Base-by-base conservation (phyloP, 148 eudicot genomes). In the Rhododendron griersonianum region DNA sequence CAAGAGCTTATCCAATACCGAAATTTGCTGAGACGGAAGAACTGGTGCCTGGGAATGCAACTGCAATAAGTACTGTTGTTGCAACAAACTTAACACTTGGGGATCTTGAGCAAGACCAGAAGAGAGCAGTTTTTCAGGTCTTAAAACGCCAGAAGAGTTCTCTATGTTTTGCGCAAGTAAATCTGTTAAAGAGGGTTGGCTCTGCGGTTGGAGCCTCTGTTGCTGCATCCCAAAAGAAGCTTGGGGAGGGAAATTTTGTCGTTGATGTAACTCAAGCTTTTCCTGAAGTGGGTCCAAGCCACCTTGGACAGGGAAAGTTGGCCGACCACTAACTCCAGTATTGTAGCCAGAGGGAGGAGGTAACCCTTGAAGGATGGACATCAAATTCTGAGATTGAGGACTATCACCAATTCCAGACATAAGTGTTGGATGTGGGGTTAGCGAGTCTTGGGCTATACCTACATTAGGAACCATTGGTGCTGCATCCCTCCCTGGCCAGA, bases 41-140 rank as follows among this genome's bases (percentile, higher is more conserved):
- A 86, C 84, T 35, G 94, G 89, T 50, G 91, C 87, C 86, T 94
- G 98, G 71, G 98, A 85, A 73, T 95, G 98, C 85, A 92, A 79
- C 83, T 94, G 98, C 88, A 94, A 65, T 87, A 98, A 84, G 84
- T 94, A 91, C 78, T 94, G 98, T 86, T 98, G 99, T 84, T 98
- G 99, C 85, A 98, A 87, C 89, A 95, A 86, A 90, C 86, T 92
- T 21, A 92, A 59, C 16, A 95, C 18, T 85, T 98, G 99, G 11
- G 95, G 94, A 86, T 98, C 98, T 87, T 94, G 98, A 71, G 92
- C 82, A 33, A 92, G 88, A 84, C 95, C 95, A 82, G 98, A 89
- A 82, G 95, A 80, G 57, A 94, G 92, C 57, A 94, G 85, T 85
- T 89, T 94, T 74, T 97, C 99, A 51, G 89, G 84, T 45, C 90